Evolutionary conservation across 75 land plant species (phyloP), one percentile per base, ranked within the genome.

Genomic region (Selaginella tamariscina): DNA sequence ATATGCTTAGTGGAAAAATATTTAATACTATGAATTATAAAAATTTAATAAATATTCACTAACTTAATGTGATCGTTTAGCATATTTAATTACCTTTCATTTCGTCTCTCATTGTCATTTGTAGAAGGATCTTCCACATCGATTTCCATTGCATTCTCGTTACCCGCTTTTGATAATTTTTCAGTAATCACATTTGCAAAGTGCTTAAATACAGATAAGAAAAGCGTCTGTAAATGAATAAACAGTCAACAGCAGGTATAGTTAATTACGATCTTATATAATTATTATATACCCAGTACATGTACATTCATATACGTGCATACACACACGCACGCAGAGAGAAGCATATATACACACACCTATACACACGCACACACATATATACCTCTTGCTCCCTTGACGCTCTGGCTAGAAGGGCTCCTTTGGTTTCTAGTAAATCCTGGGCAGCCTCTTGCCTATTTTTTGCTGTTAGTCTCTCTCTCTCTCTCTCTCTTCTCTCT

Each of bases 381-480:
- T 15, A 39, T 67, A 86, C 93, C 90, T 89, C 89, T 70, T 75
- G 94, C 70, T 89, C 97, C 27, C 72, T 74, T 30, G 75, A 31
- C n/a, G 87, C 96, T 44, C 86, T 79, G 55, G 73, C 76, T 62
- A 92, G 82, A 28, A 89, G 85, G 44, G 87, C 97, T 62, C 82
- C 80, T 76, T 92, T 92, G 5, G 86, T 82, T 56, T 89, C 95
- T 39, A 89, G 68, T 39, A 85, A 76, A 2, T 92, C 97, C 24
- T 76, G 74, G 28, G 77, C 62, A 30, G 89, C 79, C 20, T 32
- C 65, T 68, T 82, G 87, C n/a, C n/a, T n/a, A n/a, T n/a, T n/a
- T n/a, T n/a, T n/a, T n/a, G n/a, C n/a, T n/a, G n/a, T n/a, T n/a
- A n/a, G n/a, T n/a, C n/a, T n/a, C n/a, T n/a, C n/a, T n/a, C n/a